These are phyloP conservation scores for Schwanniomyces vanrijiae DNA, from an alignment of 805 yeast genomes.

Conservation along the genomic window DNA sequence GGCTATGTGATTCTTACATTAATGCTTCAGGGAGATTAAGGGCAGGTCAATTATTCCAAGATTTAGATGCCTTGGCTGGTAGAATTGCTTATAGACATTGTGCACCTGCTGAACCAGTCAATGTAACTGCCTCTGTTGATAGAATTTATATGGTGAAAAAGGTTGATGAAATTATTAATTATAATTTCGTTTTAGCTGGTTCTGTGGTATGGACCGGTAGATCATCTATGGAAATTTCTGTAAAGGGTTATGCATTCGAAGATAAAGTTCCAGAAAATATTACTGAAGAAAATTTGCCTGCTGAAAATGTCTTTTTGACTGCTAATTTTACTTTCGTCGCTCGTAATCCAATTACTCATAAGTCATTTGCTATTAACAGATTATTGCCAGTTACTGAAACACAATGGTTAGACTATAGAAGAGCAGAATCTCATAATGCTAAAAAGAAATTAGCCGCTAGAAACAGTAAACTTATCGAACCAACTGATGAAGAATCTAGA, in stretches of 20 bases:
- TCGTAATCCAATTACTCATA: slow-evolving; percentile 89
- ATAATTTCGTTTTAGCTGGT: slow-evolving; percentile 85
- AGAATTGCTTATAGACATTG: slow-evolving; percentile 91
- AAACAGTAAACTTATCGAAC: slow-evolving; percentile 57
- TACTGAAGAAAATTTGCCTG: slow-evolving; percentile 57
- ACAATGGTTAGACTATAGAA: slow-evolving; percentile 80
- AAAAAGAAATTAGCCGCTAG: slow-evolving; percentile 79
- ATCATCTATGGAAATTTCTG: slow-evolving; percentile 93
- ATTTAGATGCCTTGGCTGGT: slow-evolving; percentile 91
- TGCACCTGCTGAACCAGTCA: slow-evolving; percentile 93
- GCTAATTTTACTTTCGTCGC: slow-evolving; percentile 97
- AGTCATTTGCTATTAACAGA: slow-evolving; percentile 81
- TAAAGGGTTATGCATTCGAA: slow-evolving; percentile 79
- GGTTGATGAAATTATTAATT: slow-evolving; percentile 72
- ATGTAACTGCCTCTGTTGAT: slow-evolving; percentile 94
- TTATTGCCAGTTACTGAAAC: slow-evolving; percentile 70
- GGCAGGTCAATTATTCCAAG: slow-evolving; percentile 92
- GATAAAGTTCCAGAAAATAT: slow-evolving; percentile 52
- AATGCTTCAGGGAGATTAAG: slow-evolving; percentile 89
- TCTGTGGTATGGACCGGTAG: slow-evolving; percentile 92
- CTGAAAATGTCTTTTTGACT: slow-evolving; percentile 71
- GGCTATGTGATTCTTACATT: slow-evolving; percentile 83
- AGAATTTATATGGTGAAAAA: slow-evolving; percentile 84
- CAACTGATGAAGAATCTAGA: slow-evolving; percentile 67
- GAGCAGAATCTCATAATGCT: slow-evolving; percentile 89